These are phyloP conservation scores for Chamaenerion angustifolium DNA, from an alignment of 345 rosid genomes.

Conservation along the genomic window DNA sequence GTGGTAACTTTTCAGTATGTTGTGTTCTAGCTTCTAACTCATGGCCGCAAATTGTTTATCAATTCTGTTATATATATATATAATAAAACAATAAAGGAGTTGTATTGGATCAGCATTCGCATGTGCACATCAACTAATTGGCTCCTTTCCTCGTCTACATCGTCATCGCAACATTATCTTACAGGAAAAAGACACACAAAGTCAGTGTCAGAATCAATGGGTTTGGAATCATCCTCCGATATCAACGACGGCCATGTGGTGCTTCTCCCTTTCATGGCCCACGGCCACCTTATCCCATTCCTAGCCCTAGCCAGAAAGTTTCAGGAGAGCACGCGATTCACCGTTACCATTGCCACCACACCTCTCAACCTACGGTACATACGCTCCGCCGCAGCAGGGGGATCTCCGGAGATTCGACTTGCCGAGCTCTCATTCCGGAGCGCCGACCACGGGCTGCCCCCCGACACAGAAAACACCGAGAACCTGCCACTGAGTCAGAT, in stretches of 20 bases:
- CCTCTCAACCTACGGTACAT: constrained; percentile 6
- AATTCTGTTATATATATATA: too few relatives aligned
- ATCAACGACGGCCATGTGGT: constrained; percentile 2
- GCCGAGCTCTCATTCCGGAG: constrained; percentile 1
- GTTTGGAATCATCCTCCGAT: too few relatives aligned
- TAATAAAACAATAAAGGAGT: too few relatives aligned
- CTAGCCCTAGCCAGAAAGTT: constrained; percentile 5
- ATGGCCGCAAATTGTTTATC: too few relatives aligned
- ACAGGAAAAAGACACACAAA: too few relatives aligned
- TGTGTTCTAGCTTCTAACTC: too few relatives aligned
- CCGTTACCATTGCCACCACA: constrained; percentile 6
- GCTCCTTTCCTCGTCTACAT: too few relatives aligned
- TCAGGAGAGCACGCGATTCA: not conserved
- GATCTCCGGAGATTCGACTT: not conserved
- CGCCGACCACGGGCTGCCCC: constrained; percentile 5
- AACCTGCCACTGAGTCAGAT: constrained; percentile 2
- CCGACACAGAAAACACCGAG: constrained; percentile 7
- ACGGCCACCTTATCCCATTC: constrained; percentile 18
- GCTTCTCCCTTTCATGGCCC: constrained; percentile 16
- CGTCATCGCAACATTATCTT: too few relatives aligned
- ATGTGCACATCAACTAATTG: too few relatives aligned
- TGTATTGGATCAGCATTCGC: too few relatives aligned
- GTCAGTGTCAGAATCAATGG: too few relatives aligned
- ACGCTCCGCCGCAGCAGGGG: not conserved
- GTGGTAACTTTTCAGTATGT: too few relatives aligned